A percentile compares a stretch with the other conserved stretches of the same genome.
phyloP scores from a whole-genome alignment of 225 moss, liverwort and hornwort genomes.

The Takakia lepidozioides region DNA sequence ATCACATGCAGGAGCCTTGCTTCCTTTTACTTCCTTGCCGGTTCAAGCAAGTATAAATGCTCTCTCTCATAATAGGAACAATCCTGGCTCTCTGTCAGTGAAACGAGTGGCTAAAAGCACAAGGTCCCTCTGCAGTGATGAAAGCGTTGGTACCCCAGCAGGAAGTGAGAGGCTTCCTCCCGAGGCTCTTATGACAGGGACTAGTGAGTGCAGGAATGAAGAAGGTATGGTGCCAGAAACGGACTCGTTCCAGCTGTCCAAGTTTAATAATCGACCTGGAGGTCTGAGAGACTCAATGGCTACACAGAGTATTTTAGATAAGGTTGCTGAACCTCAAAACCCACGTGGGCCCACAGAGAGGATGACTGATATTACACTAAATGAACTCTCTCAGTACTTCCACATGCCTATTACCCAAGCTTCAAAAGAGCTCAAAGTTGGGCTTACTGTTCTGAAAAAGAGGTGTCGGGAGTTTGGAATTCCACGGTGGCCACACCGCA shows the following conservation, averaged over 20 bases:
- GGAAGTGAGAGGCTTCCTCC: slow-evolving; percentile 34
- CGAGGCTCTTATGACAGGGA: slow-evolving; percentile 34
- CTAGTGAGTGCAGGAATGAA: slow-evolving; percentile 35
- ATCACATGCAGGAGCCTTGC: slow-evolving; percentile 32
- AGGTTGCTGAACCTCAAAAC: slow-evolving; percentile 48
- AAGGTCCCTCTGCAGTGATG: slow-evolving; percentile 76
- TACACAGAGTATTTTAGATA: slow-evolving; percentile 51
- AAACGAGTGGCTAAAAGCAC: slow-evolving; percentile 49
- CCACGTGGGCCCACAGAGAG: slow-evolving; percentile 90
- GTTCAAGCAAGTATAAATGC: slow-evolving; percentile 26
- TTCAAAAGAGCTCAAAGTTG: slow-evolving; percentile 95
- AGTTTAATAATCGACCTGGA: slow-evolving; percentile 30
- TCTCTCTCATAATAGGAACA: slow-evolving; percentile 17
- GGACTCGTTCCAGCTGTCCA: slow-evolving; percentile 25
- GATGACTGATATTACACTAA: slow-evolving; percentile 93
- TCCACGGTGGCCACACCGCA: slow-evolving; percentile 97
- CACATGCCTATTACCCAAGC: slow-evolving; percentile 99
- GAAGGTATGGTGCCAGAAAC: slow-evolving; percentile 54
- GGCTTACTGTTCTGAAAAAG: slow-evolving; percentile 90
- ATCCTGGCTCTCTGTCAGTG: slow-evolving; percentile 25
- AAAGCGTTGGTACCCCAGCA: slow-evolving; percentile 65
- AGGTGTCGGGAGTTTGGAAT: slow-evolving; percentile 97
- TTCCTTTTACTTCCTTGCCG: slow-evolving; percentile 41
- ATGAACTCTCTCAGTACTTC: slow-evolving; percentile 89
- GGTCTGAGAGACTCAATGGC: slow-evolving; percentile 40